These are phyloP conservation scores for Rubia balearica DNA, from an alignment of 305 asterid species.

Conservation along the genomic window DNA sequence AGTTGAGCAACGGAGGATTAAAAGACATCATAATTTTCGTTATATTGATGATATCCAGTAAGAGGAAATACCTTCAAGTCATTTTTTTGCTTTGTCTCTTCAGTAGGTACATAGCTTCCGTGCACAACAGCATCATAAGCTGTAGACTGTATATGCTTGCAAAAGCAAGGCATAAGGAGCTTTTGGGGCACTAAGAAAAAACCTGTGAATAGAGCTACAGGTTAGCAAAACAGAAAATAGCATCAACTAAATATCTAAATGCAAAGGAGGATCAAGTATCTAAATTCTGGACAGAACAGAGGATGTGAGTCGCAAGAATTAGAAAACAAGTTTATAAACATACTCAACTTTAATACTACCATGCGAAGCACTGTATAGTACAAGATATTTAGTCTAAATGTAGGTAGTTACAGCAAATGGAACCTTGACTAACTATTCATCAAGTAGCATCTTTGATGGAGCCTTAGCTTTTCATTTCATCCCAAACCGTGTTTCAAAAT, in stretches of 20 bases:
- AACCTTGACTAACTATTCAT: background rate
- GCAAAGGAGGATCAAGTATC: background rate
- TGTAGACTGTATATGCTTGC: constrained; percentile 63
- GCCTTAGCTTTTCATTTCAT: background rate
- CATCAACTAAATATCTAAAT: background rate
- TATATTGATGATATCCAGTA: background rate
- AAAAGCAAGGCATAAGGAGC: constrained; percentile 35
- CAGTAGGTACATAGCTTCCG: constrained; percentile 64
- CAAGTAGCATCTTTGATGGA: background rate
- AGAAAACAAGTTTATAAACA: background rate
- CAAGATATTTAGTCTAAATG: background rate
- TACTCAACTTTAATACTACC: background rate
- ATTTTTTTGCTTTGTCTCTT: constrained; percentile 30
- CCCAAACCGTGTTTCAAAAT: background rate
- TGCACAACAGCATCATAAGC: constrained; percentile 55
- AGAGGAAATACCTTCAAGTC: constrained; percentile 34
- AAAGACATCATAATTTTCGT: background rate
- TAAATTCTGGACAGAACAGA: background rate
- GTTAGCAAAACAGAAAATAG: constrained; percentile 4
- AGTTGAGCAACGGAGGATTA: background rate
- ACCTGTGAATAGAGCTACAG: constrained; percentile 31
- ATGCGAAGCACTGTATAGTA: background rate
- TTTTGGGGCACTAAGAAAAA: constrained; percentile 37
- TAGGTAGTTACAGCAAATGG: background rate
- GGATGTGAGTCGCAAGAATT: background rate